Percentiles rank a stretch among this genome's conserved stretches.
phyloP scores from a whole-genome alignment of 2,329 filamentous ascomycete species.

The Aspergillus sp. region DNA sequence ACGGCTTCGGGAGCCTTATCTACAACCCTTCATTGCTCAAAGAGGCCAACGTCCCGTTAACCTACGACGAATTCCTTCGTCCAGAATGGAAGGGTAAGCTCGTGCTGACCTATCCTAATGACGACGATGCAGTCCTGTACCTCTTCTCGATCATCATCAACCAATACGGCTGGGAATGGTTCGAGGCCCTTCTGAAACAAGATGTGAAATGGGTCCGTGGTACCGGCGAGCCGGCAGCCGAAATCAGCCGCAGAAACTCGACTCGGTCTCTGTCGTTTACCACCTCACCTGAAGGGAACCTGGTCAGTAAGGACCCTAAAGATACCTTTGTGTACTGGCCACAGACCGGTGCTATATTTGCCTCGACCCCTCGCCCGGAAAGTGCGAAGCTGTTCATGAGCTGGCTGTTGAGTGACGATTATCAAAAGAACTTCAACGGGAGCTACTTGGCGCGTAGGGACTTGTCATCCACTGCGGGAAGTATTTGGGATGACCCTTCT shows the following conservation, averaged over 20 bases:
- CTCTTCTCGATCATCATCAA: not conserved
- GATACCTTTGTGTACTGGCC: not conserved
- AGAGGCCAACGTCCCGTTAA: not conserved
- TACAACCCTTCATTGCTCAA: not conserved
- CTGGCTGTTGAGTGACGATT: not conserved
- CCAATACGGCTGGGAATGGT: not conserved
- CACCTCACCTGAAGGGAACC: not conserved
- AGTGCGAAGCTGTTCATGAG: not conserved
- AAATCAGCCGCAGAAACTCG: not conserved
- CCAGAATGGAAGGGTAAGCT: not conserved
- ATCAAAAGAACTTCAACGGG: not conserved
- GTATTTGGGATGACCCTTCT: not conserved
- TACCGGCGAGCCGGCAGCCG: not conserved
- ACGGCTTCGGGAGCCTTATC: not conserved
- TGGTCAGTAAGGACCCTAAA: not conserved
- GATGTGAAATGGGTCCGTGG: slow-evolving; percentile 1
- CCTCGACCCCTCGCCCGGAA: not conserved
- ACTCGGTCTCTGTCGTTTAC: not conserved
- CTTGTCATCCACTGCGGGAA: not conserved
- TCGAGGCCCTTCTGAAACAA: not conserved
- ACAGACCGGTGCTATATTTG: not conserved
- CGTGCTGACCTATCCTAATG: not conserved
- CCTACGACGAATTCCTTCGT: not conserved
- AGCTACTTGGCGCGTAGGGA: not conserved
- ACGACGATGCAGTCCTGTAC: not conserved